Conservation (phyloP, 257 asterid species). For the Solanum pimpinellifolium region DNA sequence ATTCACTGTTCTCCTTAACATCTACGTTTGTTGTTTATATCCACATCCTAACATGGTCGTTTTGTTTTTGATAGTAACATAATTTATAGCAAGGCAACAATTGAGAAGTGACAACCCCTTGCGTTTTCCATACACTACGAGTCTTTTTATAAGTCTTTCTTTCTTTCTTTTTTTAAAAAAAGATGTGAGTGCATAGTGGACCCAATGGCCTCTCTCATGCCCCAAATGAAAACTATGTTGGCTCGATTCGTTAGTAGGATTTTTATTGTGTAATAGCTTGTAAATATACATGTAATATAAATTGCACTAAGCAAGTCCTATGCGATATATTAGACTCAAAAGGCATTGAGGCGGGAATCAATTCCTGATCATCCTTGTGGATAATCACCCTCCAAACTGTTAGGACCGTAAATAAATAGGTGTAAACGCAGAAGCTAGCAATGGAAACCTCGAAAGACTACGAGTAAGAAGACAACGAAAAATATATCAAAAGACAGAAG, state of each 20-base stretch:
- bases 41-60: neutral
- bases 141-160: neutral
- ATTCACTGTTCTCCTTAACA: neutral
- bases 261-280: too few relatives aligned
- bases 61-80: neutral
- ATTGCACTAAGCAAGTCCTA: fast-evolving
- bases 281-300: too few relatives aligned
- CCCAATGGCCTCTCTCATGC: neutral
- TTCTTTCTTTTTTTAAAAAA: neutral
- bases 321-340: too few relatives aligned
- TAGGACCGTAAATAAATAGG: too few relatives aligned
- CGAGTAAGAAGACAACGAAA: too few relatives aligned
- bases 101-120: neutral
- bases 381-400: too few relatives aligned
- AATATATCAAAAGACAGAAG: too few relatives aligned
- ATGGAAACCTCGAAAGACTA: too few relatives aligned
- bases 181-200: neutral
- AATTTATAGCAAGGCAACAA: neutral
- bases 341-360: too few relatives aligned
- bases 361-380: too few relatives aligned
- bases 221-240: neutral
- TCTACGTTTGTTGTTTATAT: neutral
- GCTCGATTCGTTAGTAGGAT: neutral
- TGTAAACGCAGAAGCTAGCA: too few relatives aligned
- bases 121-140: neutral